Conservation (phyloP, 2,329 filamentous ascomycete species). For the Fusarium veterinarium region DNA sequence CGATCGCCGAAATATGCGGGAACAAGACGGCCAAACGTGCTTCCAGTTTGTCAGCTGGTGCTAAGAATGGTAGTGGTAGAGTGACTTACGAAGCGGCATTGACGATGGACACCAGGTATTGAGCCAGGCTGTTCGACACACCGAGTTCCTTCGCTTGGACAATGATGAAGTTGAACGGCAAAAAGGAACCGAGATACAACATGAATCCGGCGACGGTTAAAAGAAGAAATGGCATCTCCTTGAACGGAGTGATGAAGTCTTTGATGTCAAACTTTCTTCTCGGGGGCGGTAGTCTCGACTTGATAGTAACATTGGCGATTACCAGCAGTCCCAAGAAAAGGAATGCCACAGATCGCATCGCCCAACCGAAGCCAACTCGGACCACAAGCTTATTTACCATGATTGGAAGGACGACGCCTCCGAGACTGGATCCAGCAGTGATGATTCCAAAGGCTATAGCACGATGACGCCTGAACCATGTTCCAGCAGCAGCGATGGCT, state of each 20-base stretch:
- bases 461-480: conserved; percentile 51
- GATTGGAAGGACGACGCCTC: conserved; percentile 56
- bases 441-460: conserved; percentile 52
- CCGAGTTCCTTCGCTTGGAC: conserved; percentile 47
- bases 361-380: conserved; percentile 53
- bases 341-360: conserved; percentile 55
- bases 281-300: conserved; percentile 36
- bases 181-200: conserved; percentile 49
- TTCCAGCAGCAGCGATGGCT: conserved; percentile 9
- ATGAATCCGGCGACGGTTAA: conserved; percentile 47
- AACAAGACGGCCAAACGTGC: conserved; percentile 51
- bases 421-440: conserved; percentile 51
- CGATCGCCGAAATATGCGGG: conserved; percentile 51
- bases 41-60: neutral
- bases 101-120: conserved; percentile 53
- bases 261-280: neutral
- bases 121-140: conserved; percentile 45
- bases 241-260: conserved; percentile 8
- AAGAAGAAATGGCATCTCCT: conserved; percentile 6
- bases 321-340: conserved; percentile 50
- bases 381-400: conserved; percentile 53
- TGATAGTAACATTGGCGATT: conserved; percentile 49
- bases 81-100: conserved; percentile 47
- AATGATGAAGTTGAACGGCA: conserved; percentile 53
- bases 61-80: rapidly evolving